Base-by-base conservation (phyloP, 768 basidiomycete genomes). In the Lyophyllum atratum region DNA sequence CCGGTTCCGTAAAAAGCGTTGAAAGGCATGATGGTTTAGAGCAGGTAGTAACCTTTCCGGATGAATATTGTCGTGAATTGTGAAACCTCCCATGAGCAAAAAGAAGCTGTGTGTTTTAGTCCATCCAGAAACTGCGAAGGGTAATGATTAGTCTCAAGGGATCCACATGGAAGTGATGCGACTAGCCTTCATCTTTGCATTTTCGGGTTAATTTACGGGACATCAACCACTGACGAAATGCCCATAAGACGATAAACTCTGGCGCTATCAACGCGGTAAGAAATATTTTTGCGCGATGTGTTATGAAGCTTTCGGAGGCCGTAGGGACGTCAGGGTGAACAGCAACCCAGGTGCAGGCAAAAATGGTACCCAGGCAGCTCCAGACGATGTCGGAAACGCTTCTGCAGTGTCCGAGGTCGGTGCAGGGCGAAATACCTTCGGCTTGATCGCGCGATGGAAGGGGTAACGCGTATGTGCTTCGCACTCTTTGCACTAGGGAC, bases 291-390 rank as follows among this genome's bases (percentile, higher is more conserved):
- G 63, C 29, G 3, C 60, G 63, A 2, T 39, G 53, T 1, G 42
- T 25, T 14, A 29, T 10, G 28, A 21, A 29, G 15, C 33, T 45
- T 34, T 39, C 44, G 4, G 19, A 12, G 1, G 55, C 15, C 7
- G 33, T 42, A 0, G 64, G 70, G 19, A 70, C 58, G 34, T 72
- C 68, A 0, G 68, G 69, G 44, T 71, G 68, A 10, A 68, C 52
- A 14, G 69, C 56, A 10, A 60, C 52, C 64, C 66, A 71, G 5
- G 59, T 64, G 37, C 66, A 70, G 0, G 65, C 49, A 15, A 69
- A 64, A 2, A 71, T 58, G 1, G 66, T 67, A 4, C 57, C 46
- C 22, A 67, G 31, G 48, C 69, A 71, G 47, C 69, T 65, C 61
- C 59, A 60, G 17, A 68, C 26, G 1, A 71, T 70, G 8, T 59